These are phyloP conservation scores for Raffaelea albimanens DNA, from an alignment of 2,329 filamentous ascomycete genomes.

Conservation along the genomic window DNA sequence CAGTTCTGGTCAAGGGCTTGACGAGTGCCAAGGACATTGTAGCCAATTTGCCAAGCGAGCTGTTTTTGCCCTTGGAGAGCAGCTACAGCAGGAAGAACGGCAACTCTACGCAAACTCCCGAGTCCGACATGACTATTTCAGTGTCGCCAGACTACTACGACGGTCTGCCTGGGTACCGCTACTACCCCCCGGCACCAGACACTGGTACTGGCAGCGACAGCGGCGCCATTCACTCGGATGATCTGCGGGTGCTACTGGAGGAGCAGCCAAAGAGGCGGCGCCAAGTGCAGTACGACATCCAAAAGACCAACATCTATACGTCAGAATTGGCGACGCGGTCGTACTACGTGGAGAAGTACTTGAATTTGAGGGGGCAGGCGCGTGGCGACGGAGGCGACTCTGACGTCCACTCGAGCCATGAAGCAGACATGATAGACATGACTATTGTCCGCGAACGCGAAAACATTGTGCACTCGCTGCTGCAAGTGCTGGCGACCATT, in stretches of 20 bases:
- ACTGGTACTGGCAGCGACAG: conserved; percentile 10
- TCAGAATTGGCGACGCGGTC: conserved; percentile 74
- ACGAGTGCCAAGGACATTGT: conserved; percentile 60
- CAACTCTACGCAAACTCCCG: neutral
- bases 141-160: conserved; percentile 24
- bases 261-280: too few species aligned
- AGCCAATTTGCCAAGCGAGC: conserved; percentile 57
- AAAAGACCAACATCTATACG: conserved; percentile 82
- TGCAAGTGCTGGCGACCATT: conserved; percentile 66
- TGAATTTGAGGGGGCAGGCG: conserved; percentile 55
- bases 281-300: conserved; percentile 71
- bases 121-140: neutral
- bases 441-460: conserved; percentile 69
- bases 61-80: conserved; percentile 32
- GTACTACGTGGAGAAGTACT: conserved; percentile 80
- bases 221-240: conserved; percentile 33
- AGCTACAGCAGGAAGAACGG: conserved; percentile 14
- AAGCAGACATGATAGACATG: conserved; percentile 39
- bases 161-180: conserved; percentile 38
- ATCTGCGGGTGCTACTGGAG: conserved; percentile 41
- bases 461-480: conserved; percentile 69
- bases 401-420: too few species aligned
- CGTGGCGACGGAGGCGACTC: conserved; percentile 22
- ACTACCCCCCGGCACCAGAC: conserved; percentile 41
- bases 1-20: conserved; percentile 62